These are phyloP conservation scores for Penicillium psychrosexuale DNA, from an alignment of 2,329 filamentous ascomycete species.

Conservation along the genomic window DNA sequence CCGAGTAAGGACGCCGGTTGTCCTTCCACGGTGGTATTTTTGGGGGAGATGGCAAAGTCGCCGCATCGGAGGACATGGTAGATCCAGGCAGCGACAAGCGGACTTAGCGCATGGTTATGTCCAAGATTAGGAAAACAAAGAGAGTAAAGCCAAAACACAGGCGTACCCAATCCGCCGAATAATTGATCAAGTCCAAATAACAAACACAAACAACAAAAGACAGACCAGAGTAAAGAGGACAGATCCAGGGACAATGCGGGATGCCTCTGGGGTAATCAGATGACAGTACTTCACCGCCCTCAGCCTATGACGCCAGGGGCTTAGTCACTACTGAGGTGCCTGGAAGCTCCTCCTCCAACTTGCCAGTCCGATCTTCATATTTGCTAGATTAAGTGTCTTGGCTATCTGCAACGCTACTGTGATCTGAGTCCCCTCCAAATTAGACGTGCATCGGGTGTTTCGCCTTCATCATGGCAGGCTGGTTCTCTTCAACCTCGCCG, in stretches of 20 bases:
- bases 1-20: conserved; percentile 24
- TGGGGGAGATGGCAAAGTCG: conserved; percentile 36
- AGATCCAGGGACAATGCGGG: conserved; percentile 19
- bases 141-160: background rate
- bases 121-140: background rate
- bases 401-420: conserved; percentile 36
- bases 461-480: conserved; percentile 78
- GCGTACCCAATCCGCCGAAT: background rate
- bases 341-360: conserved; percentile 18
- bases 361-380: conserved; percentile 13
- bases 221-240: conserved; percentile 7
- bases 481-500: conserved; percentile 89
- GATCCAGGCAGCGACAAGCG: conserved; percentile 16
- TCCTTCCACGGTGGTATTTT: conserved; percentile 35
- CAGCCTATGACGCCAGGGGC: conserved; percentile 36
- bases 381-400: conserved; percentile 3
- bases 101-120: conserved; percentile 28
- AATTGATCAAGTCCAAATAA: background rate
- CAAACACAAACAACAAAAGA: conserved; percentile 6
- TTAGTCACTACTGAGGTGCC: conserved; percentile 24
- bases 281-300: conserved; percentile 33
- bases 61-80: conserved; percentile 41
- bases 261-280: conserved; percentile 23
- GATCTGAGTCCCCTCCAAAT: background rate
- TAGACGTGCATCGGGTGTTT: background rate